Evolutionary conservation across 164 flowering plant species (phyloP).

Genomic region (Tetrastigma voinierianum): DNA sequence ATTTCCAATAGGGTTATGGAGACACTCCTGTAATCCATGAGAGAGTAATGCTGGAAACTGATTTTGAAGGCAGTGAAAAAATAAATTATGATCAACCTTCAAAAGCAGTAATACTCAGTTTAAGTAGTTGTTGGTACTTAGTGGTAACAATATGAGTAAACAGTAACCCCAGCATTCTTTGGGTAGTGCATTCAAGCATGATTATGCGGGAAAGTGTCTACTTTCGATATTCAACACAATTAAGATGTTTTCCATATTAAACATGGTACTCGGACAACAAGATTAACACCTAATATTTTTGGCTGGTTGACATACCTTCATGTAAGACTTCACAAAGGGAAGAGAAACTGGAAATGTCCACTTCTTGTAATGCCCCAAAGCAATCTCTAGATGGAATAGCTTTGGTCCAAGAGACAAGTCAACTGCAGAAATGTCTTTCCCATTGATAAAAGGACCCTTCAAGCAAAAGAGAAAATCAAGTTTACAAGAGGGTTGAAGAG

Average conservation of each 20-base stretch:
- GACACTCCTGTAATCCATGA: no score
- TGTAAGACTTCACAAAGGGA: conserved; percentile 68
- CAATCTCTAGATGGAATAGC: conserved; percentile 88
- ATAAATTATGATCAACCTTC: no score
- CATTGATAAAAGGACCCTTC: conserved; percentile 92
- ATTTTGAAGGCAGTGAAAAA: no score
- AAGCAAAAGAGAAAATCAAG: conserved; percentile 8
- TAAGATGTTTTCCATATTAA: not conserved
- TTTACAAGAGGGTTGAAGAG: not conserved
- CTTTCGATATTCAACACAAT: not conserved
- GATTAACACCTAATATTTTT: not conserved
- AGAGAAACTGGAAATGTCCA: conserved; percentile 94
- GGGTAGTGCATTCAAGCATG: no score
- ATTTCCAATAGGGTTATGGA: no score
- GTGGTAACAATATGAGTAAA: no score
- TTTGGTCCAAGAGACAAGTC: conserved; percentile 94
- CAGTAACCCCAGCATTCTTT: no score
- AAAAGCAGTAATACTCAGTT: no score
- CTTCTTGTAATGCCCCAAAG: conserved; percentile 79
- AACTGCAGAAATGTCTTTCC: conserved; percentile 70
- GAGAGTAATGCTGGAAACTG: no score
- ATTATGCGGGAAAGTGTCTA: not conserved
- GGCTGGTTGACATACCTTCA: conserved; percentile 62
- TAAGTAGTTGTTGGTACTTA: no score
- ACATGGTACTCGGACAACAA: no score